A percentile compares a stretch with the other conserved stretches of the same genome.
phyloP scores from a whole-genome alignment of 2,329 filamentous ascomycete genomes.

The Penicillium sp. region DNA sequence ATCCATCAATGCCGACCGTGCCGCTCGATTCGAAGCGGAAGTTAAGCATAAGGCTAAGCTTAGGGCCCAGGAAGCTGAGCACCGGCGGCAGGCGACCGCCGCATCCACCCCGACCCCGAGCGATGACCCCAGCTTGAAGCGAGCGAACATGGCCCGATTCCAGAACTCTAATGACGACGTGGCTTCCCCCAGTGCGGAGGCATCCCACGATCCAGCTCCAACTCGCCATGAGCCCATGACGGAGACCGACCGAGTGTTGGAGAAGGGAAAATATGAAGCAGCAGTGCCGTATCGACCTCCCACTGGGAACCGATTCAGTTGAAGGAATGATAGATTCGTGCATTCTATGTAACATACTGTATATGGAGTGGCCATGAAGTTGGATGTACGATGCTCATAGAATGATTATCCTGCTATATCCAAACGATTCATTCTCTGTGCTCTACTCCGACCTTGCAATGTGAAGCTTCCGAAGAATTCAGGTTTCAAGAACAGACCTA shows the following conservation, averaged over 20 bases:
- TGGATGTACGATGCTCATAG: not conserved
- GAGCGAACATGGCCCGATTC: constrained; percentile 31
- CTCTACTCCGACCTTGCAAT: not conserved
- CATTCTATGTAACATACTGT: not conserved
- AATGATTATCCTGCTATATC: not conserved
- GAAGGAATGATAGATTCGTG: constrained; percentile 5
- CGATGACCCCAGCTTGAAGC: constrained; percentile 31
- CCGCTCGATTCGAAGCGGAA: constrained; percentile 63
- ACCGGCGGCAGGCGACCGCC: constrained; percentile 28
- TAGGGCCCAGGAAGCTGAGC: constrained; percentile 33
- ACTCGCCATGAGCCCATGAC: constrained; percentile 73
- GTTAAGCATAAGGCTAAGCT: constrained; percentile 53
- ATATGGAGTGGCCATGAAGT: not conserved
- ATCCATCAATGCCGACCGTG: constrained; percentile 86
- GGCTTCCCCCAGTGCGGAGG: constrained; percentile 66
- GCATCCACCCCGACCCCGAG: constrained; percentile 16
- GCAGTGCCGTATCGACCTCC: constrained; percentile 66
- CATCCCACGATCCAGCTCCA: constrained; percentile 73
- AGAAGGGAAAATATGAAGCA: constrained; percentile 90
- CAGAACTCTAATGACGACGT: constrained; percentile 43
- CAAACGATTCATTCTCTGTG: not conserved
- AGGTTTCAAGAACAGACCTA: not conserved
- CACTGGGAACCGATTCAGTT: constrained; percentile 83
- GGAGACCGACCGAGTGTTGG: constrained; percentile 59
- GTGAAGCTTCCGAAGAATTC: not conserved